Base-by-base conservation (phyloP, 1,284 basidiomycete species). In the Exobasidium rhododendri region DNA sequence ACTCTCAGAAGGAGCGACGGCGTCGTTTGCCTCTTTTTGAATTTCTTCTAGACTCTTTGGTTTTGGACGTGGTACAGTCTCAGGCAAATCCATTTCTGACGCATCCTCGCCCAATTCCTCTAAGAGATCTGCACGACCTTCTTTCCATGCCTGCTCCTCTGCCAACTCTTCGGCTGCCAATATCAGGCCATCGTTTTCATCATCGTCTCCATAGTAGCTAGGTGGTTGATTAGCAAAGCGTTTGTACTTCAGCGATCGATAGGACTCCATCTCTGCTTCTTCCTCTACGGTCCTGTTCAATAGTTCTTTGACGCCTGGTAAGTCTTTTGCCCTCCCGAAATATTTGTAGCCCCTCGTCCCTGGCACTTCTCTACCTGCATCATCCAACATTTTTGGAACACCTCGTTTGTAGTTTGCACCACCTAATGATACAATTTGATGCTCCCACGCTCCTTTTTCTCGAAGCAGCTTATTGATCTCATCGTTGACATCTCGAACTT, bases 371-470 rank as follows among this genome's bases (percentile, higher is more conserved):
- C 65, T 65, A 77, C 90, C 90, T 17, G 92, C 92, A 70, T 94
- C 92, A 68, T 94, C 92, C 76, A 97, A 90, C 90, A 96, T 94
- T 54, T 89, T 87, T 4, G 90, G 88, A 30, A 81, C 78, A 75
- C 91, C 94, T 55, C 94, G 83, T 75, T 91, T 85, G 78, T 97
- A 98, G 77, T 98, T 98, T 28, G 94, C 96, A 62, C 94, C 96
- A 56, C 94, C 96, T 1, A 98, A 83, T 14, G 88, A 87, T 24
- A 97, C 87, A 56, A 97, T 97, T 80, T 97, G 94, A 70, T 92
- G 93, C 83, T 97, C 94, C 91, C 93, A 99, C 80, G 96, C 92
- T 32, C 89, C 82, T 81, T 97, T 97, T 81, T 99, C 94, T 32
- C 94, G 85, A 83, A 98, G 83, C 10, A 97, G 83, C 78, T 89